phyloP scores from a whole-genome alignment of 257 asterid species.

The Nemophila menziesii region DNA sequence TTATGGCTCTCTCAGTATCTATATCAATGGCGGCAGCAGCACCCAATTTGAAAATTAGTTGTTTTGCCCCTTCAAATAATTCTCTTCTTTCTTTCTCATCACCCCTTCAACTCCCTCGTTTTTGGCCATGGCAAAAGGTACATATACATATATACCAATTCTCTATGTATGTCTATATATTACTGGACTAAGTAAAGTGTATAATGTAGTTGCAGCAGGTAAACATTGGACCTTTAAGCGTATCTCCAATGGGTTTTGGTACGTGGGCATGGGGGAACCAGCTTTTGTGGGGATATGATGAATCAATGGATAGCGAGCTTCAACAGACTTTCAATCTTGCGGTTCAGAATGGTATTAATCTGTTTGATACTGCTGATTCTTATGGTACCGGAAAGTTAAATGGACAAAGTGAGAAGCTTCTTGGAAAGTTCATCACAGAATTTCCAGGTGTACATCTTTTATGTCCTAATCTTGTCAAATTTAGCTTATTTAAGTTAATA shows the following conservation, averaged over 20 bases:
- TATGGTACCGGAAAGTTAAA: conserved; percentile 82
- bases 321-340: conserved; percentile 78
- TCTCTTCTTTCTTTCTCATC: conserved; percentile 30
- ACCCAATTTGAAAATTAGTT: conserved; percentile 23
- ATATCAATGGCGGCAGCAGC: conserved; percentile 3
- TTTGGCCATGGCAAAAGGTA: conserved; percentile 97
- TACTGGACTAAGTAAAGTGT: not conserved
- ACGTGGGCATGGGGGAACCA: conserved; percentile 99
- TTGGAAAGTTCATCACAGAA: conserved; percentile 68
- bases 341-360: conserved; percentile 62
- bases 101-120: conserved; percentile 57
- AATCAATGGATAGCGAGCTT: conserved; percentile 84
- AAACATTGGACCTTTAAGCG: conserved; percentile 62
- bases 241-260: conserved; percentile 98
- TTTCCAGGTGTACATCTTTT: conserved; percentile 24
- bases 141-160: not conserved
- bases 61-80: conserved; percentile 27
- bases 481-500: conserved; percentile 1
- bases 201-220: conserved; percentile 31
- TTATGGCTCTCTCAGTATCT: conserved; percentile 38
- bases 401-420: conserved; percentile 93
- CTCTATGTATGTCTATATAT: not conserved
- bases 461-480: not conserved
- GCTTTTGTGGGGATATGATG: conserved; percentile 86
- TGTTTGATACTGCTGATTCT: conserved; percentile 95